These are phyloP conservation scores for Metschnikowia noctiluminum DNA, from an alignment of 805 yeast genomes.

Conservation along the genomic window DNA sequence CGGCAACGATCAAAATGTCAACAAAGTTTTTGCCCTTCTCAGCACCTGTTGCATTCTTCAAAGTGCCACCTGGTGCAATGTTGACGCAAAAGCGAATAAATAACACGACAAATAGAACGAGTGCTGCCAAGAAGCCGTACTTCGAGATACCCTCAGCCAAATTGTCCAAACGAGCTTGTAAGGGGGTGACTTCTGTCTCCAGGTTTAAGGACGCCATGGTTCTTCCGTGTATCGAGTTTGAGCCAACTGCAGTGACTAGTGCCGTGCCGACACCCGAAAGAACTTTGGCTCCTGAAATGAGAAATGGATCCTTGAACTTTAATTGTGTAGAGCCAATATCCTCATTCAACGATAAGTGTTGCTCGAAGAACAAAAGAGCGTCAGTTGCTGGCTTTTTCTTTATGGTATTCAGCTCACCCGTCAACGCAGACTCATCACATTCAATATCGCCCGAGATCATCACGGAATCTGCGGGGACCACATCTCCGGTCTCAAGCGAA, in stretches of 20 bases:
- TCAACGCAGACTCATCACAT: constrained; percentile 87
- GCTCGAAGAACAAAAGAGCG: constrained; percentile 33
- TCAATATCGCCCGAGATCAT: constrained; percentile 72
- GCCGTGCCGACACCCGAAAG: constrained; percentile 84
- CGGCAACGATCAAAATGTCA: constrained; percentile 84
- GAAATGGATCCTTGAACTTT: constrained; percentile 66
- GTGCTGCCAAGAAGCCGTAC: constrained; percentile 84
- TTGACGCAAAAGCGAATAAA: constrained; percentile 70
- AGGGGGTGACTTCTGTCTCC: constrained; percentile 83
- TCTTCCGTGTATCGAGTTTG: constrained; percentile 84
- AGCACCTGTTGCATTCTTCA: constrained; percentile 49
- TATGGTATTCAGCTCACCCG: constrained; percentile 90
- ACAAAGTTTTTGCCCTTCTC: constrained; percentile 82
- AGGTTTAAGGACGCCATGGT: constrained; percentile 77
- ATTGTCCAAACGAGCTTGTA: constrained; percentile 74
- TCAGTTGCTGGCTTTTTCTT: constrained; percentile 56
- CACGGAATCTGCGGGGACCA: constrained; percentile 85
- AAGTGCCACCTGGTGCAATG: constrained; percentile 50
- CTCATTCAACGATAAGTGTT: constrained; percentile 25
- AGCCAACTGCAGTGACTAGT: constrained; percentile 87
- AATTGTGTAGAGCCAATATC: constrained; percentile 41
- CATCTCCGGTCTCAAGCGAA: constrained; percentile 86
- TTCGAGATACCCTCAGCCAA: constrained; percentile 95
- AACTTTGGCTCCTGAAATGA: constrained; percentile 89
- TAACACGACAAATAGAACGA: constrained; percentile 73